Evolutionary conservation across 75 land plant genomes (phyloP), one percentile per base, ranked within the genome.

Genomic region (Picea glauca): DNA sequence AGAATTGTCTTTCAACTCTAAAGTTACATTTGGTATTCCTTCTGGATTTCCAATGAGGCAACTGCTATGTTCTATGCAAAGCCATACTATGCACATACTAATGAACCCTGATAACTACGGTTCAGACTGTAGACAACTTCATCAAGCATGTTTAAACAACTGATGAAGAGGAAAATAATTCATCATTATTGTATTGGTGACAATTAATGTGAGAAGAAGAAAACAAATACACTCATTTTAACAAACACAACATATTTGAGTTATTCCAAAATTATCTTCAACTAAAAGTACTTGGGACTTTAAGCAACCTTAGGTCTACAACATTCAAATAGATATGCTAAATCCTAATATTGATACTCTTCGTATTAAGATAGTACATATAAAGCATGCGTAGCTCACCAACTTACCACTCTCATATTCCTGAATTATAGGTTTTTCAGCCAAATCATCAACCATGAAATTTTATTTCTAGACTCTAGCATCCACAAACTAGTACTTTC

Each of bases 61-160:
- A 93, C 57, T 70, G 88, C 81, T 78, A 91, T 78, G 78, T 97
- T 97, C 77, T 98, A 88, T 75, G 94, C 98, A 91, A 97, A 97
- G 38, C 98, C 99, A 87, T 97, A 98, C 99, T 97, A 93, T 57
- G 40, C 38, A 1, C 46, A 43, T 43, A 43, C 5, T 43, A 43
- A 43, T 43, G 46, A 43, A 43, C 46, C 46, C 38, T 1, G 3
- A 35, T 35, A 43, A 43, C 46, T 43, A 43, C 3, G 46, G 46
- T 43, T 43, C 46, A 43, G 46, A 43, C 5, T 4, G 1, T 7
- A 64, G 3, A 64, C 13, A 64, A 3, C 15, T 31, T 13, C 1
- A 14, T 31, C 13, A 4, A 32, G 67, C 38, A 32, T 32, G 13
- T 64, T 64, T 13, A 31, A 64, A 64, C 4, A 64, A 64, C 14